Base-by-base conservation (phyloP, 805 yeast genomes). In the Zygotorulaspora sp. region DNA sequence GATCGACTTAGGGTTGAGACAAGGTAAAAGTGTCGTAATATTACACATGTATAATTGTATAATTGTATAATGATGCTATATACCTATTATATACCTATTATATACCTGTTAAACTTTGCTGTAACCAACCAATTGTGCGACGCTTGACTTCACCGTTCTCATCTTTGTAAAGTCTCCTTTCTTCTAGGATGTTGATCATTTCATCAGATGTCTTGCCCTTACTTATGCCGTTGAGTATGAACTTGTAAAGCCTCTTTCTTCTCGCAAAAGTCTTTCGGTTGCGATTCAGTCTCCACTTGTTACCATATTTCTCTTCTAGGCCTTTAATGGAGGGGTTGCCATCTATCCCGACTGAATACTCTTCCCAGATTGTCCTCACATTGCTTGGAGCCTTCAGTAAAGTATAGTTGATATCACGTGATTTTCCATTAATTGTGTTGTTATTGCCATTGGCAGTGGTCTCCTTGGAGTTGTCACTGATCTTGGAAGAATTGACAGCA, bases 251-350 rank as follows among this genome's bases (percentile, higher is more conserved):
- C 27, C 65, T 50, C 39, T 62, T 62, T 28, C 70, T 48, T 35
- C 68, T 48, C 2, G 63, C 56, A 43, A 54, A 65, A 8, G 58
- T 63, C 51, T 55, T 65, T 26, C 55, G 57, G 47, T 57, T 63
- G 41, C 48, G 62, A 34, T 43, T 66, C 40, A 47, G 53, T 46
- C 72, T 53, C 74, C 74, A 68, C 23, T 62, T 58, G 33, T 66
- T 63, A 5, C 71, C 70, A 43, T 59, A 68, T 28, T 57, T 57
- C 18, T 61, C 61, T 36, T 68, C 72, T n/a, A 68, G 52, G 12
- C 56, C 57, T 38, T 61, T 58, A 11, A 68, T 62, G 2, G 72
- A 59, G 6, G 71, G 70, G n/a, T 52, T 49, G 1, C 71, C 71
- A 39, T 66, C 56, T 21, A 67, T 54, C 2, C 74, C 74, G 18